Conservation (phyloP, 2,329 filamentous ascomycete genomes). For the Saccharata proteae region DNA sequence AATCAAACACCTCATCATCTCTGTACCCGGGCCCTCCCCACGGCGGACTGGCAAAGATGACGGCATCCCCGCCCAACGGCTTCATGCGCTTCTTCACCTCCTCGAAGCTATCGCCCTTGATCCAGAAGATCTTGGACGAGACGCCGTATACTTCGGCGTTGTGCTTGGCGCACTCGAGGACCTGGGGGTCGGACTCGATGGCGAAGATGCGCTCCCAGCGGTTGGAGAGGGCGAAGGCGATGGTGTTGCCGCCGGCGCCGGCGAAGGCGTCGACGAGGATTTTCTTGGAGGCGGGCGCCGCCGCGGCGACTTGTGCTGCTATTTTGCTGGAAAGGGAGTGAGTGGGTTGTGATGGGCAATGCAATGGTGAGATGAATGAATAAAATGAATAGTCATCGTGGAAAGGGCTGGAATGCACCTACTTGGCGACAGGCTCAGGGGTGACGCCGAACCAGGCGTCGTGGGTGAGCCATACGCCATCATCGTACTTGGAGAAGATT, state of each 20-base stretch:
- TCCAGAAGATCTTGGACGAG: conserved; percentile 65
- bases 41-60: conserved; percentile 61
- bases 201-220: conserved; percentile 77
- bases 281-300: conserved; percentile 42
- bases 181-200: conserved; percentile 70
- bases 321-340: conserved; percentile 45
- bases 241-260: conserved; percentile 85
- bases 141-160: conserved; percentile 84
- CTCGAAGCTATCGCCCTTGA: conserved; percentile 77
- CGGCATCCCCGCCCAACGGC: conserved; percentile 21
- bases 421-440: conserved; percentile 81
- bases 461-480: conserved; percentile 82
- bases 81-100: conserved; percentile 43
- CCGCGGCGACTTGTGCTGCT: conserved; percentile 54
- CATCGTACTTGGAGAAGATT: conserved; percentile 78
- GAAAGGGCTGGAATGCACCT: conserved; percentile 18
- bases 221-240: conserved; percentile 76
- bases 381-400: background rate
- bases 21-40: conserved; percentile 62
- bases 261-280: conserved; percentile 81
- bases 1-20: conserved; percentile 61
- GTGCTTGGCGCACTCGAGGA: conserved; percentile 79
- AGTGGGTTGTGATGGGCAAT: background rate
- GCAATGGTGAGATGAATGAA: too few species aligned
- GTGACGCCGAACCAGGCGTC: conserved; percentile 97